Evolutionary conservation across 2,329 filamentous ascomycete species (phyloP).

Genomic region (Neonectria magnoliae): DNA sequence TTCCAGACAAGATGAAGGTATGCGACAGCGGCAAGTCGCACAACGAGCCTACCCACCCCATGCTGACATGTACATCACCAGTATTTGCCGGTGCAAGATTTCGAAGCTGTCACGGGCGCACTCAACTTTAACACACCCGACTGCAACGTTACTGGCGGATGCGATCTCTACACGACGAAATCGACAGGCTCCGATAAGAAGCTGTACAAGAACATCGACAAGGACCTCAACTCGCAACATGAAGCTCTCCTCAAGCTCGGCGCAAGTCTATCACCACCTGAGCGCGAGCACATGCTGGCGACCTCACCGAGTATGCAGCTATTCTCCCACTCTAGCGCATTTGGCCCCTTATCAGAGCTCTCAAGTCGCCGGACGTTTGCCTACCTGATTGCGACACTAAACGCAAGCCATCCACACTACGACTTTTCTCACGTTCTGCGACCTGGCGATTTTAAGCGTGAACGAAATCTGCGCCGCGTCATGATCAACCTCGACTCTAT

Average conservation of each 20-base stretch:
- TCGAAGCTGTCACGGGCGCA: conserved; percentile 90
- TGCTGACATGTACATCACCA: conserved; percentile 51
- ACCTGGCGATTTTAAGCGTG: conserved; percentile 88
- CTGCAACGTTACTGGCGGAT: conserved; percentile 90
- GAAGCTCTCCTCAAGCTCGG: conserved; percentile 87
- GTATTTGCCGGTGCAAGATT: conserved; percentile 91
- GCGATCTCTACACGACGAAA: conserved; percentile 97
- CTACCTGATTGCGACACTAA: conserved; percentile 94
- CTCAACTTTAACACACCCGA: conserved; percentile 96
- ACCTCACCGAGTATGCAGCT: conserved; percentile 68
- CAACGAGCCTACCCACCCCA: background rate
- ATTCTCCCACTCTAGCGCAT: conserved; percentile 87
- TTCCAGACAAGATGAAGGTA: conserved; percentile 51
- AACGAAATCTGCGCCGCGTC: conserved; percentile 80
- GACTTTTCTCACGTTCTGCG: conserved; percentile 94
- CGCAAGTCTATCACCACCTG: conserved; percentile 85
- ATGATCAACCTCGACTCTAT: conserved; percentile 91
- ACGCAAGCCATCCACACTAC: conserved; percentile 90
- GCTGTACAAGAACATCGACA: conserved; percentile 93
- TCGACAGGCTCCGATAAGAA: conserved; percentile 96
- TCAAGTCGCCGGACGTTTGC: conserved; percentile 92
- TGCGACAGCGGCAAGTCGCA: conserved; percentile 23
- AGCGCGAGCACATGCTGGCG: conserved; percentile 74
- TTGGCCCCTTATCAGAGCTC: conserved; percentile 88
- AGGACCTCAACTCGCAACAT: conserved; percentile 90